These are phyloP conservation scores for Antonospora locustae DNA, from an alignment of 371 early-diverging fungal species.

Conservation along the genomic window DNA sequence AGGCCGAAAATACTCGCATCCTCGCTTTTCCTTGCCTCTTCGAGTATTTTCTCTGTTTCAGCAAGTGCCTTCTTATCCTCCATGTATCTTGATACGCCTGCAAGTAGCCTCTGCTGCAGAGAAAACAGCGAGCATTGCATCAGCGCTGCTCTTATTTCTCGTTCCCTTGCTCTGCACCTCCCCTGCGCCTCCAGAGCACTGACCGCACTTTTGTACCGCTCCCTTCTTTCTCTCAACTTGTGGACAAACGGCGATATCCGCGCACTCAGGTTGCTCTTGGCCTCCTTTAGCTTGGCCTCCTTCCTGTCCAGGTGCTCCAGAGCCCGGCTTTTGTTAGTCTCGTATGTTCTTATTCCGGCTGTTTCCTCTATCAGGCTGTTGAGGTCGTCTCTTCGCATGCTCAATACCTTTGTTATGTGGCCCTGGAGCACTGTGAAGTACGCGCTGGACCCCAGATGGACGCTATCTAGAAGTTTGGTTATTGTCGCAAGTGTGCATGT, in stretches of 20 bases:
- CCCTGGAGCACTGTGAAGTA: conserved; percentile 71
- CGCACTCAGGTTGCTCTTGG: conserved; percentile 66
- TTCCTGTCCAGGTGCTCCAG: conserved; percentile 77
- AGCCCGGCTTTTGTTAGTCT: conserved; percentile 84
- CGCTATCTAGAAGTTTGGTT: conserved; percentile 16
- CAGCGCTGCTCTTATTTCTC: no score
- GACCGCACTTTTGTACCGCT: conserved; percentile 49
- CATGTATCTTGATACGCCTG: neutral
- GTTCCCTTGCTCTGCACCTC: conserved; percentile 55
- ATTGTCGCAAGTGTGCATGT: conserved; percentile 13
- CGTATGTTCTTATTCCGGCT: conserved; percentile 90
- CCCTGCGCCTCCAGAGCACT: conserved; percentile 17
- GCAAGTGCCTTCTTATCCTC: conserved; percentile 49
- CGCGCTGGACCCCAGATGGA: conserved; percentile 24
- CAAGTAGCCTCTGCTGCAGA: no score
- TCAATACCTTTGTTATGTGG: conserved; percentile 85
- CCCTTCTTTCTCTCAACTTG: conserved; percentile 69
- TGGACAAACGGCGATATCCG: conserved; percentile 81
- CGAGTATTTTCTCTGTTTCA: conserved; percentile 57
- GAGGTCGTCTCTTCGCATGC: conserved; percentile 89
- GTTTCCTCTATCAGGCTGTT: conserved; percentile 92
- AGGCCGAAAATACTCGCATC: no score
- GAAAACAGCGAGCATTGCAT: no score
- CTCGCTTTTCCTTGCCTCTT: conserved; percentile 59
- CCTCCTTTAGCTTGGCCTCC: conserved; percentile 78